These are phyloP conservation scores for Mastigamoeba balamuthi DNA, from an alignment of 78 protist genomes.

Conservation along the genomic window DNA sequence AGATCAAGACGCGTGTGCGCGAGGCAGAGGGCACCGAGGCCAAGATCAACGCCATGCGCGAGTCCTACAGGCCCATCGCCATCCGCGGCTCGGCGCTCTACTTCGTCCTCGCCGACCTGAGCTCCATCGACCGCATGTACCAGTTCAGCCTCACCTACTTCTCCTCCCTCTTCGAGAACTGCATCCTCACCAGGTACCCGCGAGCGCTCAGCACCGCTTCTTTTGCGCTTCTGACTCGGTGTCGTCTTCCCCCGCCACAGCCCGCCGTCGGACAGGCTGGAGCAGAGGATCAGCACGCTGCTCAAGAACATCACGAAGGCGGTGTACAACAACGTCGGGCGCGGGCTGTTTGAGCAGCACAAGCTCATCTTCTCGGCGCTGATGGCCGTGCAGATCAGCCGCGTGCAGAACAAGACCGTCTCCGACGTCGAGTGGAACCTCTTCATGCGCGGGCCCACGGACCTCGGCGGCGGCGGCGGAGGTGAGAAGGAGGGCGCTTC, in stretches of 20 bases:
- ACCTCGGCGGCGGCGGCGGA: no score
- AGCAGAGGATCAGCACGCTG: no score
- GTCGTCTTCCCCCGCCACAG: no score
- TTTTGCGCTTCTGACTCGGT: constrained; percentile 62
- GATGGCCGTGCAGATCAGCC: no score
- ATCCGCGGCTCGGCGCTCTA: constrained; percentile 77
- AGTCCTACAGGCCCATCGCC: constrained; percentile 66
- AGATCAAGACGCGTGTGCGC: constrained; percentile 49
- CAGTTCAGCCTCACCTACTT: constrained; percentile 75
- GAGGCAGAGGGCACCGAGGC: constrained; percentile 52
- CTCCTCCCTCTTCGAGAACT: constrained; percentile 55
- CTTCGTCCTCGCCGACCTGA: constrained; percentile 58
- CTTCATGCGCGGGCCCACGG: no score
- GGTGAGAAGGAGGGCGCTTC: no score
- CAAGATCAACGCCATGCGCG: constrained; percentile 42
- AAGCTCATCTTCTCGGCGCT: no score
- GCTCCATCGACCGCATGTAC: constrained; percentile 69
- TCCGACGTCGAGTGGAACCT: no score
- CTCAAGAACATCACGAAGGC: no score
- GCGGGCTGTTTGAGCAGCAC: no score
- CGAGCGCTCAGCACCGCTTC: constrained; percentile 38
- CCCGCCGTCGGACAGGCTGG: background rate
- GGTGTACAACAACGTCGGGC: constrained; percentile 32
- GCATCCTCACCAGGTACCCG: constrained; percentile 44
- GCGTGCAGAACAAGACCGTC: no score